Evolutionary conservation across 495 filamentous ascomycete genomes (phyloP).

Genomic region (Neurospora cerealis): DNA sequence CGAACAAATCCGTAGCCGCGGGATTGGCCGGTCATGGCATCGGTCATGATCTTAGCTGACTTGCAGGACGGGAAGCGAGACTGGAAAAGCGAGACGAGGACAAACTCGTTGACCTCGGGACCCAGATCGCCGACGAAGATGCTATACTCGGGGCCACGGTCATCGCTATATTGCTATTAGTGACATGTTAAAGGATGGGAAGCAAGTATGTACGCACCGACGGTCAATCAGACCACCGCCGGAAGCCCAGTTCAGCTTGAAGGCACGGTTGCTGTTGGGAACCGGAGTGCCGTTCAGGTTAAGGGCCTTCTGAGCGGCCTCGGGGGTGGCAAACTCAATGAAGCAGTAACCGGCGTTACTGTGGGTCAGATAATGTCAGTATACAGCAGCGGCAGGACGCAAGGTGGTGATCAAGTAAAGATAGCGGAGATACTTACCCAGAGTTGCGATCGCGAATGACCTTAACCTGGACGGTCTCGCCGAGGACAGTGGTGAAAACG

Average conservation of each 20-base stretch:
- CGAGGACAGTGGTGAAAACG: conserved; percentile 75
- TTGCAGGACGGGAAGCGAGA: conserved; percentile 94
- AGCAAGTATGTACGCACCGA: conserved; percentile 45
- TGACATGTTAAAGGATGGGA: conserved; percentile 1
- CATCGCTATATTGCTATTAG: conserved; percentile 53
- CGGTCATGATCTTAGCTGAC: conserved; percentile 99
- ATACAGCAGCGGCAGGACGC: neutral
- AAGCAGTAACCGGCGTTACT: conserved; percentile 99
- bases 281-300: conserved; percentile 81
- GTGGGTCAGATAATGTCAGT: conserved; percentile 1
- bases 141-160: conserved; percentile 89
- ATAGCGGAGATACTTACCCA: conserved; percentile 55
- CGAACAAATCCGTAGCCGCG: conserved; percentile 97
- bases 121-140: conserved; percentile 98
- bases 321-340: conserved; percentile 79
- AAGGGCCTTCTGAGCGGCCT: conserved; percentile 84
- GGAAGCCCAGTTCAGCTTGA: conserved; percentile 99
- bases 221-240: conserved; percentile 92
- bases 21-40: conserved; percentile 94
- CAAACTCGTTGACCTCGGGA: conserved; percentile 98
- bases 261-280: conserved; percentile 86
- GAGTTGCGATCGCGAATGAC: conserved; percentile 99
- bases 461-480: conserved; percentile 94
- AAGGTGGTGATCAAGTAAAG: neutral
- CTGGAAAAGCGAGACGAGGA: conserved; percentile 94